These are phyloP conservation scores for Saccharomycopsis lassenensis DNA, from an alignment of 805 yeast species.

Conservation along the genomic window DNA sequence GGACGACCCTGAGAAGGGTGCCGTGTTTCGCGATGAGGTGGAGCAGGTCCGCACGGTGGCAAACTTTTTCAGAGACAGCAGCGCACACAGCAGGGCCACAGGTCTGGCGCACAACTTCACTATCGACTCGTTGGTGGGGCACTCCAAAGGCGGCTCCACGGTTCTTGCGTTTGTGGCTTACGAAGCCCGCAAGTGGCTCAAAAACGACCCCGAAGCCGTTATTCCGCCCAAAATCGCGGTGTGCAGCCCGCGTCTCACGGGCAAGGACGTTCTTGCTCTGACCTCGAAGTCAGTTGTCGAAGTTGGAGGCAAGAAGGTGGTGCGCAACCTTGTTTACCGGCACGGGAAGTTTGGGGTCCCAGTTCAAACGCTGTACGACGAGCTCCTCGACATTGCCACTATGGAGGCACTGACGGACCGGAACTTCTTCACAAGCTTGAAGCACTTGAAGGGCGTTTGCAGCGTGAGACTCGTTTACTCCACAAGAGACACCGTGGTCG, in stretches of 20 bases:
- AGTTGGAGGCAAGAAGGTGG: neutral
- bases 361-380: constrained; percentile 36
- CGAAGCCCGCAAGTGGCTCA: constrained; percentile 19
- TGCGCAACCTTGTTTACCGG: constrained; percentile 30
- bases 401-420: constrained; percentile 31
- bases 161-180: constrained; percentile 5
- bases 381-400: constrained; percentile 40
- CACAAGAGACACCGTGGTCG: constrained; percentile 51
- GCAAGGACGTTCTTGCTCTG: too few relatives aligned
- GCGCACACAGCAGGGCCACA: too few relatives aligned
- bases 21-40: constrained; percentile 41
- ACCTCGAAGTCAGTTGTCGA: too few relatives aligned
- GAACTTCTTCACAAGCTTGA: constrained; percentile 33
- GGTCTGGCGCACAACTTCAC: constrained; percentile 4
- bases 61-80: too few relatives aligned
- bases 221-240: too few relatives aligned
- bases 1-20: constrained; percentile 27
- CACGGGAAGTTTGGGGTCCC: constrained; percentile 34
- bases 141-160: constrained; percentile 13
- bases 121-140: constrained; percentile 1
- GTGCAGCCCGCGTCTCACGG: too few relatives aligned
- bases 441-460: too few relatives aligned
- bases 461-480: constrained; percentile 71
- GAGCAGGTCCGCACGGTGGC: constrained; percentile 50
- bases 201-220: too few relatives aligned